Percentiles rank a stretch among this genome's conserved stretches.
Conservation (phyloP, 768 basidiomycete genomes). For the Boletales sp. region DNA sequence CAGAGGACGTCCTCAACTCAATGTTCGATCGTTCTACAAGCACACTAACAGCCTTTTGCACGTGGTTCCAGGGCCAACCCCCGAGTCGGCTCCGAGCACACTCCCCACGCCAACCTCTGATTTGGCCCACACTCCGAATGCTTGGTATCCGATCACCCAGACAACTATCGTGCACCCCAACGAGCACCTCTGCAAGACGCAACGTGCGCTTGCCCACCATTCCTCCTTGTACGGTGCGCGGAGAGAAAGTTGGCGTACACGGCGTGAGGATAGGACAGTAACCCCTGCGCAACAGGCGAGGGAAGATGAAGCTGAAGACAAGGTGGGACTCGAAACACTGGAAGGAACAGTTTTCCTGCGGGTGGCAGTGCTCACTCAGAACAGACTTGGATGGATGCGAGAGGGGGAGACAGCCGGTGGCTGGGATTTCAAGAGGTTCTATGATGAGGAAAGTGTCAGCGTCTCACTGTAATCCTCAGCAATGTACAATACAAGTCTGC, state of each 20-base stretch:
- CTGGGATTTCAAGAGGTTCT: slow-evolving; percentile 24
- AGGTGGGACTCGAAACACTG: slow-evolving; percentile 25
- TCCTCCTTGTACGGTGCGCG: slow-evolving; percentile 41
- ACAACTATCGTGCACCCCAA: slow-evolving; percentile 53
- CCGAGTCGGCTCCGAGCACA: slow-evolving; percentile 23
- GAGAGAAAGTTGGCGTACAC: slow-evolving; percentile 22
- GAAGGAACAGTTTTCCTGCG: slow-evolving; percentile 68
- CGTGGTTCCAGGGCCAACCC: slow-evolving; percentile 15
- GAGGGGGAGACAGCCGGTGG: slow-evolving; percentile 32
- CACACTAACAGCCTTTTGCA: slow-evolving; percentile 34
- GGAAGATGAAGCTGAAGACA: slow-evolving; percentile 25
- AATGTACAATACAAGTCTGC: too few species aligned
- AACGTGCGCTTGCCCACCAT: slow-evolving; percentile 47
- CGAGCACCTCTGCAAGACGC: slow-evolving; percentile 48
- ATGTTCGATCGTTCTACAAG: slow-evolving; percentile 30
- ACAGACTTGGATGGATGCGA: slow-evolving; percentile 37
- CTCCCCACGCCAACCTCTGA: slow-evolving; percentile 32
- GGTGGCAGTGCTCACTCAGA: slow-evolving; percentile 48
- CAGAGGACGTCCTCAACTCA: slow-evolving; percentile 32
- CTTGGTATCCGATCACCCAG: slow-evolving; percentile 56
- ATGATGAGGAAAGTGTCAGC: background rate
- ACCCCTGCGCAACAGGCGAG: slow-evolving; percentile 15
- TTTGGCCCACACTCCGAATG: slow-evolving; percentile 41
- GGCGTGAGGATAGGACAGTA: slow-evolving; percentile 9
- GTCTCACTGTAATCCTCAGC: too few species aligned